Base-by-base conservation (phyloP, 2,329 filamentous ascomycete species). In the Monilinia polystroma region DNA sequence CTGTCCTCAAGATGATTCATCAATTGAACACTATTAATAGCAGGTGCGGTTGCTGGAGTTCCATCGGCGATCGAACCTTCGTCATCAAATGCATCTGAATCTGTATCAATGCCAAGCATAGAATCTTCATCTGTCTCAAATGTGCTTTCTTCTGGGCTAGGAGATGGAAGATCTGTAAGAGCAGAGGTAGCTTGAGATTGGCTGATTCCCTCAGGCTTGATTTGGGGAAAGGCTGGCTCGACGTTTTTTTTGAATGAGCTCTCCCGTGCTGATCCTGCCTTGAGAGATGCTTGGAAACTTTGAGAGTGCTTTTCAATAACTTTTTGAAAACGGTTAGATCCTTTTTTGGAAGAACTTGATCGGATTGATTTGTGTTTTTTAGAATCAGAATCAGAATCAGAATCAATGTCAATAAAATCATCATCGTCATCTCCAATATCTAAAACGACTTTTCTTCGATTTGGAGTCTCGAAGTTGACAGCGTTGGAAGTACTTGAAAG, bases 1-100 rank as follows among this genome's bases (percentile, higher is more conserved):
- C 79, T 26, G 78, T 81, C 54, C 53, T 71, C 71, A 26, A 66
- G n/a, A 8, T 54, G 11, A 43, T 69, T 70, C 49, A 72, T 66
- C 11, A 59, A 64, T 18, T 60, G 63, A n/a, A 68, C 66, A 41
- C 32, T 35, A 8, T 35, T 35, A 7, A 8, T 6, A 35, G 32
- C 32, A 35, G 63, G 68, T n/a, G 68, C 63, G 14, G 16, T 47
- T 43, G 43, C 8, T 38, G 3, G 11, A 26, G 26, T n/a, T 3
- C 23, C 26, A 29, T 18, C 26, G 20, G 32, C 64, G 23, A 54
- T 43, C 20, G 35, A 26, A 55, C 32, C 49, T 53, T 63, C 64
- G 16, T 69, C 66, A n/a, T 64, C 55, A 18, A 53, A 59, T 11
- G 64, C 26, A 53, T 52, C 64, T 32, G 32, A 35, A 35, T 35